Evolutionary conservation across 2,329 filamentous ascomycete genomes (phyloP), one percentile per base, ranked within the genome.

Genomic region (Pseudodiploospora longispora): DNA sequence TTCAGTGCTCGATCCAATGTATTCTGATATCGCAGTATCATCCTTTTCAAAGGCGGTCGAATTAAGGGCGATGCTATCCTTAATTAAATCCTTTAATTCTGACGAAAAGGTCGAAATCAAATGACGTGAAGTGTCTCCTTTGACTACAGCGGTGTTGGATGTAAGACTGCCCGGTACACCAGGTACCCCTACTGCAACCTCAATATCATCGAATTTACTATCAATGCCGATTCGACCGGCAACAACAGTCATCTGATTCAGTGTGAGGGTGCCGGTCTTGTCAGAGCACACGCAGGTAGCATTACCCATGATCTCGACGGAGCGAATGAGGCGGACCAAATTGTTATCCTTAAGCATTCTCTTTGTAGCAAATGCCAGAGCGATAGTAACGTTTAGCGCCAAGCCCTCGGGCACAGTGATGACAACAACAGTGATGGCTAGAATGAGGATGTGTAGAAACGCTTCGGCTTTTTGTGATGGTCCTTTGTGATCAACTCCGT

Each of bases 241-340:
- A 10, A 81, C 76, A 3, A 79, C 73, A 3, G 68, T 75, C 78
- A 82, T 82, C 51, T 76, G 75, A 50, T 82, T 81, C 50, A 80
- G 73, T 0, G 79, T 83, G 27, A 83, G 63, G 1, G 80, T 83
- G 4, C 80, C 80, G 0, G 79, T 83, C 58, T 83, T 83, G 53
- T 83, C 80, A 1, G 78, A 82, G 56, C 79, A 82, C 40, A 83
- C 72, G 6, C 72, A 78, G 0, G 78, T 82, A 6, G 76, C 76
- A 52, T 80, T 81, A 6, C 78, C 78, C 78, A 82, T 82, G 5
- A 76, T 79, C 52, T 82, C 78, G 51, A 76, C 79, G 2, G 78
- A 77, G 41, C 74, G 69, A 31, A 82, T 61, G 30, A 77, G 64
- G 9, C 78, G 75, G 38, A 82, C 78, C 38, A 82, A 57, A 48